phyloP scores from a whole-genome alignment of 108 stramenopile species.

The Pseudonitzschia multistriata region DNA sequence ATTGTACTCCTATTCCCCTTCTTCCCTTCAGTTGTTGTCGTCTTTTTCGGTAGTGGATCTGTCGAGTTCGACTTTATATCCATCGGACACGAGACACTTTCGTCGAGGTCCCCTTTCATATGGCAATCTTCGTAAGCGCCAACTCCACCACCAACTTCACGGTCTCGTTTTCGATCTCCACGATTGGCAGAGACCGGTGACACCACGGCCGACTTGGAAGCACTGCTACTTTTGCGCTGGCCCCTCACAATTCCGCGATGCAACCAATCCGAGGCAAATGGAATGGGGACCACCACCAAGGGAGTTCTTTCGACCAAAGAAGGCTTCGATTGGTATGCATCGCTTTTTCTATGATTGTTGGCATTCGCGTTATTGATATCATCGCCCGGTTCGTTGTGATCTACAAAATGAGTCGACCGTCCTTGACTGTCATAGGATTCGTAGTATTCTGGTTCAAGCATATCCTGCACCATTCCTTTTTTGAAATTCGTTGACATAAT shows the following conservation, averaged over 20 bases:
- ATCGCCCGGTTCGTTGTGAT: background rate
- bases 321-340: background rate
- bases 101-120: background rate
- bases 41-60: background rate
- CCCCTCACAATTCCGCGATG: background rate
- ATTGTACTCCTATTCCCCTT: too few species aligned
- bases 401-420: constrained; percentile 27
- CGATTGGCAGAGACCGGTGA: background rate
- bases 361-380: background rate
- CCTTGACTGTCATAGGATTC: constrained; percentile 8
- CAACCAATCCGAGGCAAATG: constrained; percentile 34
- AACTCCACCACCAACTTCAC: too few species aligned
- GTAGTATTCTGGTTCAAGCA: constrained; percentile 61
- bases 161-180: constrained; percentile 19
- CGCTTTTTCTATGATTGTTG: background rate
- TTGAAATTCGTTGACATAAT: constrained; percentile 1
- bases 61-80: background rate
- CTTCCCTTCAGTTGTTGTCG: background rate
- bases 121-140: background rate
- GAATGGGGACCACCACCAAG: constrained; percentile 43
- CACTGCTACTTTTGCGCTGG: constrained; percentile 11
- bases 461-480: constrained; percentile 55
- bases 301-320: constrained; percentile 41
- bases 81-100: too few species aligned
- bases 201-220: background rate